Evolutionary conservation across 2,329 filamentous ascomycete genomes (phyloP).

Genomic region (Trichoderma citrinoviride): DNA sequence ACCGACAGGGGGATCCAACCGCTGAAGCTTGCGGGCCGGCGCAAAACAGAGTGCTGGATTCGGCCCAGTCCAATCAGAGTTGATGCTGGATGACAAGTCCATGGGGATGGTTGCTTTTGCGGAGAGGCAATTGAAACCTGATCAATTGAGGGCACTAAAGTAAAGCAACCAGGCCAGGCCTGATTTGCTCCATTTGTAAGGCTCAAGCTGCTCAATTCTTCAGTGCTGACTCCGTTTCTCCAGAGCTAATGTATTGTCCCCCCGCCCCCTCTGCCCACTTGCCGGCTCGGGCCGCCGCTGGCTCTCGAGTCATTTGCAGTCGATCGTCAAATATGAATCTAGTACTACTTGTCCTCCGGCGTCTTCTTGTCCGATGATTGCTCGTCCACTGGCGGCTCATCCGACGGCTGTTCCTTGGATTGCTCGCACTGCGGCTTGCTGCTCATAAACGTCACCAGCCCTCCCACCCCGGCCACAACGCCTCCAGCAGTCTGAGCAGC

Average conservation of each 20-base stretch:
- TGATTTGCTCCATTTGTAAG: too few species aligned
- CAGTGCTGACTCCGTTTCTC: too few species aligned
- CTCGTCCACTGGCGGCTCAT: neutral
- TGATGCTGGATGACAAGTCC: neutral
- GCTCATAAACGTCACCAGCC: neutral
- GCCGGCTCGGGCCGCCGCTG: neutral
- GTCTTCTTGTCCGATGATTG: neutral
- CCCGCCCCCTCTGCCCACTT: neutral
- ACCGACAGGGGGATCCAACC: neutral
- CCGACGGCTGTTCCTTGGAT: too few species aligned
- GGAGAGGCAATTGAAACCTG: too few species aligned
- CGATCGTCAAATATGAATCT: neutral
- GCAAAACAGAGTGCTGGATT: too few species aligned
- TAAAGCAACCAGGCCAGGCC: too few species aligned
- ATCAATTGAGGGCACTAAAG: too few species aligned
- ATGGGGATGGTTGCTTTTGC: too few species aligned
- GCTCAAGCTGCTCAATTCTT: too few species aligned
- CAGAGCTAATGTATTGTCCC: neutral
- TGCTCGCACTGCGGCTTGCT: neutral
- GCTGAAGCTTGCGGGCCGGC: neutral
- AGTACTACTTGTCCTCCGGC: neutral
- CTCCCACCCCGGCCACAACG: neutral
- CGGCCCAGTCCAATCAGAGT: neutral
- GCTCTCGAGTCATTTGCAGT: neutral
- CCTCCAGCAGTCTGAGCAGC: slow-evolving; percentile 24